Evolutionary conservation across 768 basidiomycete genomes (phyloP).

Genomic region (Neoboletus brunneissimus): DNA sequence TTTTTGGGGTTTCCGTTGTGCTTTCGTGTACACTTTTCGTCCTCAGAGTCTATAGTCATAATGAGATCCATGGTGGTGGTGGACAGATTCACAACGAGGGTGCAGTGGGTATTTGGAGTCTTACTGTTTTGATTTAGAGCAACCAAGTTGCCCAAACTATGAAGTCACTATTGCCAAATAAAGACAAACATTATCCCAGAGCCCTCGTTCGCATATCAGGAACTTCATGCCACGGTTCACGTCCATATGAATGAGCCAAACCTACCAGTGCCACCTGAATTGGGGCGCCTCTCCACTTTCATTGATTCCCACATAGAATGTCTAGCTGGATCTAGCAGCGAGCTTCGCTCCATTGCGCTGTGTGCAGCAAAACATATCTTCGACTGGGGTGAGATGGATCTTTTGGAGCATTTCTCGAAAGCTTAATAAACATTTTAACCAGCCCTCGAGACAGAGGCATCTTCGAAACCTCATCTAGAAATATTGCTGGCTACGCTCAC

Average conservation of each 20-base stretch:
- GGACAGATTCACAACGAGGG: not conserved
- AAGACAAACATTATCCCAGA: constrained; percentile 12
- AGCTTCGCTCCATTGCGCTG: constrained; percentile 57
- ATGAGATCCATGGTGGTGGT: constrained; percentile 55
- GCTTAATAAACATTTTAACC: not conserved
- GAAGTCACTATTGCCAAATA: constrained; percentile 13
- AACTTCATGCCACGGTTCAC: not conserved
- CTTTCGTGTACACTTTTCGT: constrained; percentile 45
- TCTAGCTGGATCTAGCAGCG: constrained; percentile 52
- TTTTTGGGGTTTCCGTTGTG: constrained; percentile 23
- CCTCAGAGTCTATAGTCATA: constrained; percentile 82
- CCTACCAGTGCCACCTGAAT: constrained; percentile 36
- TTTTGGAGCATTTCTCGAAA: constrained; percentile 3
- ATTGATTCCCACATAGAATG: constrained; percentile 54
- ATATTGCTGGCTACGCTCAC: constrained; percentile 66
- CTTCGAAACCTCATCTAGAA: constrained; percentile 62
- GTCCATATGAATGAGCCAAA: constrained; percentile 20
- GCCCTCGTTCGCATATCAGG: not conserved
- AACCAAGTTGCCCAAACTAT: no score
- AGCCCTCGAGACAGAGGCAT: constrained; percentile 68
- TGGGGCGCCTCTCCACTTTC: constrained; percentile 50
- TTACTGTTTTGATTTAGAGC: no score
- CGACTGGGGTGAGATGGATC: constrained; percentile 57
- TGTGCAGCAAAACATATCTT: constrained; percentile 73
- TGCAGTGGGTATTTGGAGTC: not conserved